phyloP scores from a whole-genome alignment of 1,139 yeast species.

The Saccharomyces hybrid region DNA sequence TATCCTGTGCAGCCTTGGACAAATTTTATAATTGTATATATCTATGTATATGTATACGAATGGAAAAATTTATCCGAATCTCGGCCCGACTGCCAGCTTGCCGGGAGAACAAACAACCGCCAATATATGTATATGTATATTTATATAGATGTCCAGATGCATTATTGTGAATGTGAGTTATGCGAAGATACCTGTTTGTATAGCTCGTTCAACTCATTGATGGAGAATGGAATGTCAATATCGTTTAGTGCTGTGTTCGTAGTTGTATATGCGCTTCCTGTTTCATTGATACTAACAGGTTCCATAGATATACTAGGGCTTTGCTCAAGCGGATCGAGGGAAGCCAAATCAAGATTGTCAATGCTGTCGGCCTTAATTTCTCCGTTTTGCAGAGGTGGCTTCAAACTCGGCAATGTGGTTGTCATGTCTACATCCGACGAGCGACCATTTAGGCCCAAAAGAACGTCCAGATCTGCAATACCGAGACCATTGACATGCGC shows the following conservation, averaged over 20 bases:
- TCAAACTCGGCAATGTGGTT: not conserved
- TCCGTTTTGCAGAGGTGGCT: not conserved
- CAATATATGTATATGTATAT: too few relatives aligned
- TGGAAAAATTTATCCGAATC: too few relatives aligned
- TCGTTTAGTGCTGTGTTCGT: not conserved
- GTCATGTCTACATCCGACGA: not conserved
- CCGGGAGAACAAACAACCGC: too few relatives aligned
- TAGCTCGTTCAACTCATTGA: not conserved
- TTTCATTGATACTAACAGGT: not conserved
- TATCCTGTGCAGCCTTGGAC: constrained; percentile 1
- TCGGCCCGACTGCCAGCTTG: too few relatives aligned
- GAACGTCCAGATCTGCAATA: not conserved
- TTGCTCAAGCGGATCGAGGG: not conserved
- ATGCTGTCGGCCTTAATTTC: not conserved
- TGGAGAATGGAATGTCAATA: not conserved
- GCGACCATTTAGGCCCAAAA: not conserved
- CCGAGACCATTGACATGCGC: not conserved
- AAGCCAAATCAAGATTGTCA: not conserved
- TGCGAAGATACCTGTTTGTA: not conserved
- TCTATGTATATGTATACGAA: not conserved
- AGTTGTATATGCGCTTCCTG: not conserved
- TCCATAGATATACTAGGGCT: not conserved
- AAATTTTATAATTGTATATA: not conserved
- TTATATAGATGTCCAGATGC: not conserved
- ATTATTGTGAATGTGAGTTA: not conserved